These are phyloP conservation scores for Candida anutae DNA, from an alignment of 1,139 yeast genomes.

Conservation along the genomic window DNA sequence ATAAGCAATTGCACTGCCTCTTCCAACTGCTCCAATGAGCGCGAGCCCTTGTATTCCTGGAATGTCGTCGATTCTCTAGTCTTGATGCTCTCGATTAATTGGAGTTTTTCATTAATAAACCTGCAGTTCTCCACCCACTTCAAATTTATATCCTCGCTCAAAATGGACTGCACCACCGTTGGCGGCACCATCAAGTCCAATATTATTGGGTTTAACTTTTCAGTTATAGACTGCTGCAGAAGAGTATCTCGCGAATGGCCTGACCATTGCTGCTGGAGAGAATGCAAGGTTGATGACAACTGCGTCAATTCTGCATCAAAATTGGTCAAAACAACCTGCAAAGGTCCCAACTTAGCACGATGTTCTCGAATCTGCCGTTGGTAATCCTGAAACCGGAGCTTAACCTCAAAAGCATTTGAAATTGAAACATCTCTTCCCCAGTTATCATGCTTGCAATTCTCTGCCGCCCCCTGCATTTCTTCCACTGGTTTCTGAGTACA, in stretches of 20 bases:
- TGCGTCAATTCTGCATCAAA: conserved; percentile 53
- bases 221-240: conserved; percentile 47
- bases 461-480: no score
- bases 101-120: conserved; percentile 49
- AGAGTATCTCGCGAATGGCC: conserved; percentile 30
- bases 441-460: no score
- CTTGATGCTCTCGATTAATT: conserved; percentile 38
- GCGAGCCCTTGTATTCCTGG: conserved; percentile 20
- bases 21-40: conserved; percentile 28
- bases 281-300: conserved; percentile 53
- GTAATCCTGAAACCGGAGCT: no score
- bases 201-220: conserved; percentile 60
- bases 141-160: conserved; percentile 38
- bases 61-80: conserved; percentile 11
- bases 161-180: conserved; percentile 42
- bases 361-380: no score
- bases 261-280: conserved; percentile 46
- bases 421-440: no score
- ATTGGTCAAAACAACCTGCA: conserved; percentile 32
- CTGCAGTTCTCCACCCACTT: conserved; percentile 55
- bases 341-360: no score
- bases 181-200: conserved; percentile 74
- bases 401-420: no score
- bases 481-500: no score
- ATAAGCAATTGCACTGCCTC: conserved; percentile 35